These are phyloP conservation scores for Vitis hybrid DNA, from an alignment of 177 flowering plant species.

Conservation along the genomic window DNA sequence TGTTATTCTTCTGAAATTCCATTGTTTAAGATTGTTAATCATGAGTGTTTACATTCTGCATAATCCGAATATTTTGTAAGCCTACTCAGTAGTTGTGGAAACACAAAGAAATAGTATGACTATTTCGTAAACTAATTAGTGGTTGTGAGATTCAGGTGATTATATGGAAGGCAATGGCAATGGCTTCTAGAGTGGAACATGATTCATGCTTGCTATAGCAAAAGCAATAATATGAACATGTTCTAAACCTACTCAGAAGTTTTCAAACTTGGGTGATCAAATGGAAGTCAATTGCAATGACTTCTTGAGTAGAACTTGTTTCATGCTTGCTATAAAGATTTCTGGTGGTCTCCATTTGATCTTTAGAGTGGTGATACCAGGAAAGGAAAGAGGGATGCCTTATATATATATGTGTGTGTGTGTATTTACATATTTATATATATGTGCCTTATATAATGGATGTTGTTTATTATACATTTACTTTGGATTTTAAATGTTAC, in stretches of 20 bases:
- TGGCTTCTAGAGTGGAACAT: too few species aligned
- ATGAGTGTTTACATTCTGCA: too few species aligned
- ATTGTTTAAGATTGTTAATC: too few species aligned
- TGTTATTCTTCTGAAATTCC: too few species aligned
- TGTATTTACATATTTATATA: background rate
- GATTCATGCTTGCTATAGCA: background rate
- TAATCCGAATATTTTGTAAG: too few species aligned
- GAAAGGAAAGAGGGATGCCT: background rate
- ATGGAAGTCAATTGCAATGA: background rate
- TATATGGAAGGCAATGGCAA: too few species aligned
- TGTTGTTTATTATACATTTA: background rate
- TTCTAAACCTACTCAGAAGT: background rate
- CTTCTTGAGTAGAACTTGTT: background rate
- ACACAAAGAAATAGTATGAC: too few species aligned
- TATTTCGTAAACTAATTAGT: too few species aligned
- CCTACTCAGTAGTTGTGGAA: too few species aligned
- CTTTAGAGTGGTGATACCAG: background rate
- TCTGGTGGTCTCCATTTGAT: too few species aligned
- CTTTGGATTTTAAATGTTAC: background rate
- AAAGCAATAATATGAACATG: background rate
- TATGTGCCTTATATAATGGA: background rate
- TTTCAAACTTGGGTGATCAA: background rate
- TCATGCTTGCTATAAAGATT: background rate
- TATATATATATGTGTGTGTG: background rate
- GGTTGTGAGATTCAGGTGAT: too few species aligned